A percentile compares a stretch with the other conserved stretches of the same genome.
Evolutionary conservation across 805 yeast species (phyloP).

Genomic region (Vanderwaltozyma polyspora): DNA sequence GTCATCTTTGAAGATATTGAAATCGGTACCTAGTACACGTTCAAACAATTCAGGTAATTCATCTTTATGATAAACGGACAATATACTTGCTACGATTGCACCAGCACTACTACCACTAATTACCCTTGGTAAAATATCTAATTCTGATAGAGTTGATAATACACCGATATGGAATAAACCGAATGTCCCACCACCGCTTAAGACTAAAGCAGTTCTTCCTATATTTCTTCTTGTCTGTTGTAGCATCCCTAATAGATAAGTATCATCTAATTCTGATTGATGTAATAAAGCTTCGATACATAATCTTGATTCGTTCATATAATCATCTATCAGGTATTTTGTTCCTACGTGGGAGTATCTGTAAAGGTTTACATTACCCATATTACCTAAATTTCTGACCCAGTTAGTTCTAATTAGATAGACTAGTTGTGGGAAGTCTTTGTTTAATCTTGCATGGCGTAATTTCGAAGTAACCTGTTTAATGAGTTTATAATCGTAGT

Average conservation of each 20-base stretch:
- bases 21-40: conserved; percentile 33
- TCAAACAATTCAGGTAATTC: conserved; percentile 51
- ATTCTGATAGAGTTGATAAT: conserved; percentile 62
- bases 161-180: conserved; percentile 93
- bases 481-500: conserved; percentile 65
- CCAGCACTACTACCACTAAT: conserved; percentile 96
- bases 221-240: conserved; percentile 82
- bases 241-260: conserved; percentile 63
- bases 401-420: conserved; percentile 76
- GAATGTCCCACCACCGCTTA: conserved; percentile 93
- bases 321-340: conserved; percentile 70
- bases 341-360: conserved; percentile 79
- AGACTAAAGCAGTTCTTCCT: conserved; percentile 89
- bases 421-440: conserved; percentile 51
- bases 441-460: conserved; percentile 42
- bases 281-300: conserved; percentile 21
- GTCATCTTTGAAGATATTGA: conserved; percentile 48
- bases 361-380: conserved; percentile 72
- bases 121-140: conserved; percentile 69
- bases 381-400: conserved; percentile 75
- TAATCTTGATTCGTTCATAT: conserved; percentile 63
- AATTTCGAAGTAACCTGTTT: conserved; percentile 42
- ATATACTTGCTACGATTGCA: conserved; percentile 80
- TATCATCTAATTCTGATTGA: conserved; percentile 43
- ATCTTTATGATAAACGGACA: conserved; percentile 68